A percentile compares a stretch with the other conserved stretches of the same genome.
phyloP scores from a whole-genome alignment of 2,329 filamentous ascomycete genomes.

The Fusarium heterosporum region DNA sequence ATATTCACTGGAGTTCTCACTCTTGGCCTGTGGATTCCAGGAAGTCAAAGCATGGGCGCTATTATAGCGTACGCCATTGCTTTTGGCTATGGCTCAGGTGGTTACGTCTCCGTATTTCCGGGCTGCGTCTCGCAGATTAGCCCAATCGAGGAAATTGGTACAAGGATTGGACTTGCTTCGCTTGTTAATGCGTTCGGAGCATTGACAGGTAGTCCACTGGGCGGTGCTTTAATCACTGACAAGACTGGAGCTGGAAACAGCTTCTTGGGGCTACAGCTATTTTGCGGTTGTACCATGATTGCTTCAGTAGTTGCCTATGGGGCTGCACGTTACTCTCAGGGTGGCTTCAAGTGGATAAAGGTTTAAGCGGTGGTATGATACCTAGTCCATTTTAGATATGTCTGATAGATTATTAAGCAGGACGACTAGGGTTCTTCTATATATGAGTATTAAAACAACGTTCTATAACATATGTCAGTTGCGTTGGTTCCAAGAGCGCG shows the following conservation, averaged over 20 bases:
- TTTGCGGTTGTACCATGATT: neutral
- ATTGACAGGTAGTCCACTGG: constrained; percentile 1
- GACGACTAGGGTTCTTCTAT: too few relatives aligned
- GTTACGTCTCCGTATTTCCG: neutral
- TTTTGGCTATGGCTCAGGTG: neutral
- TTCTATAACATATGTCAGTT: too few relatives aligned
- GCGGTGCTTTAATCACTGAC: neutral
- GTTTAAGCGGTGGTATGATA: neutral
- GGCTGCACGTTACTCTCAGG: neutral
- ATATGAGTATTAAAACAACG: too few relatives aligned
- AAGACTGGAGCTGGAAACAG: neutral
- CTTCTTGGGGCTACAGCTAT: neutral
- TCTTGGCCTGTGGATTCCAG: neutral
- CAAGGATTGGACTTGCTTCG: neutral
- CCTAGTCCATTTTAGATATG: too few relatives aligned
- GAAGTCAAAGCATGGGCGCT: neutral
- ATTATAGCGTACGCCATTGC: neutral
- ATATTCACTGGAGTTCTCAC: neutral
- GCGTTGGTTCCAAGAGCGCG: too few relatives aligned
- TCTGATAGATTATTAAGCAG: too few relatives aligned
- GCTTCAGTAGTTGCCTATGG: neutral
- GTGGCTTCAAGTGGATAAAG: rapidly evolving
- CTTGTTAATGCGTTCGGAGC: neutral
- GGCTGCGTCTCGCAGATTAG: neutral
- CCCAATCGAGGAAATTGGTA: neutral